These are phyloP conservation scores for Salvia miltiorrhiza DNA, from an alignment of 257 asterid genomes.

Conservation along the genomic window DNA sequence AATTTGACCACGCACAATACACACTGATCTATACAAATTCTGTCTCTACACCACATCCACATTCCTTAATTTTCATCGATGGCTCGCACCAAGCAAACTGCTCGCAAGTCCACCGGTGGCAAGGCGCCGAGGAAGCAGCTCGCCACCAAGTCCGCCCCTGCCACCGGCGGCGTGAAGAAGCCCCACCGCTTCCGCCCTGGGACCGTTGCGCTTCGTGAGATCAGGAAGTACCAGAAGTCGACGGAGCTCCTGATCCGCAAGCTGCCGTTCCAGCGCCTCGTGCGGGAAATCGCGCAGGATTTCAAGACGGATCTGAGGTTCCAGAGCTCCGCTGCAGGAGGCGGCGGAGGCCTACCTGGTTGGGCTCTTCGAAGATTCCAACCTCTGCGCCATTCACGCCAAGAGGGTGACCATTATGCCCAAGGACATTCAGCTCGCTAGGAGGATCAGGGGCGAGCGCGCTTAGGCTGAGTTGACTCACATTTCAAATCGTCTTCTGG, in stretches of 20 bases:
- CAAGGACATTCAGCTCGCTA: constrained; percentile 66
- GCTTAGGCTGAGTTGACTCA: constrained; percentile 29
- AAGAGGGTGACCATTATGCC: constrained; percentile 83
- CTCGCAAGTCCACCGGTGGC: constrained; percentile 75
- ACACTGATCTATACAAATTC: not conserved
- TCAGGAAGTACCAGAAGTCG: no score
- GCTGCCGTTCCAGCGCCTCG: constrained; percentile 78
- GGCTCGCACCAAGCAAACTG: constrained; percentile 80
- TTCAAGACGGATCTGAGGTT: constrained; percentile 79
- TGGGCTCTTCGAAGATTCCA: constrained; percentile 63
- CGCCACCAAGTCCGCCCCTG: constrained; percentile 76
- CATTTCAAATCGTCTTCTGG: not conserved
- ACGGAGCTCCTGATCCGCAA: no score
- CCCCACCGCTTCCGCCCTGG: no score
- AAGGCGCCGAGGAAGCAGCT: constrained; percentile 81
- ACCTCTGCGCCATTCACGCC: constrained; percentile 68
- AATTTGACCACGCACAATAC: not conserved
- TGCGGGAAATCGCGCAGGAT: constrained; percentile 72
- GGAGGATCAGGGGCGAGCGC: constrained; percentile 70
- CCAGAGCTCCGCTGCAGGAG: constrained; percentile 80
- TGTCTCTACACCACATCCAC: not conserved
- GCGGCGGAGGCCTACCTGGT: constrained; percentile 71
- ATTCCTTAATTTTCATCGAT: constrained; percentile 9
- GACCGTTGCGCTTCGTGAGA: no score
- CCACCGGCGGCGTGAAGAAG: constrained; percentile 83